Base-by-base conservation (phyloP, 1,139 yeast genomes). In the Pichia cactophila region DNA sequence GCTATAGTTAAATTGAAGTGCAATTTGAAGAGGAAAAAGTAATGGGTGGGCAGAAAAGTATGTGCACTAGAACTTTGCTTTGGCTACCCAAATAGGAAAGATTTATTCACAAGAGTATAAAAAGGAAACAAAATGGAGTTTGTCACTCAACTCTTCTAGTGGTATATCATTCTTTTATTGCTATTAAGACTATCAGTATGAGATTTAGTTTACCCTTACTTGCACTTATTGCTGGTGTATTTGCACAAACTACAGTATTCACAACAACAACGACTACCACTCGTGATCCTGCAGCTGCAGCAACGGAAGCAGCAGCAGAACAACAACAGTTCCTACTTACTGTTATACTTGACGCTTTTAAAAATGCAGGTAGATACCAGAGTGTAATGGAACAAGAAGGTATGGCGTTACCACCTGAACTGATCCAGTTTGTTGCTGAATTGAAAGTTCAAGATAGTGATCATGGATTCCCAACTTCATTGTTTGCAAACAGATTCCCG, bases 401-500 rank as follows among this genome's bases (percentile, higher is more conserved):
- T 5, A 61, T 68, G 62, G 54, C 52, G 1, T 61, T 68, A 38
- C 74, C 75, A 17, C 58, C 55, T 2, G 48, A 61, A 23, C 51
- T 67, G 8, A 54, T 69, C 45, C 69, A 69, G 44, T 65, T 69
- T 48, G 61, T 61, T 42, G 54, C 57, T 10, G 50, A 65, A 16
- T 54, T 63, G 16, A 55, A 59, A 1, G 54, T 61, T 3, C 46
- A 47, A 38, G 41, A 45, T 11, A 41, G 43, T 23, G 35, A 33
- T 8, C 38, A 35, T 16, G 47, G 38, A 4, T 55, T 70, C 29
- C 55, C 61, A 42, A 57, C 66, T 31, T 56, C 66, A 2, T 62
- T 66, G 44, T 59, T 72, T 41, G 57, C 67, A 10, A 54, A 55
- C 17, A 52, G 58, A 8, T 74, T 74, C 56, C 79, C 79, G 26